These are phyloP conservation scores for Globisporangium uncinulatum DNA, from an alignment of 352 stramenopile species.

Conservation along the genomic window DNA sequence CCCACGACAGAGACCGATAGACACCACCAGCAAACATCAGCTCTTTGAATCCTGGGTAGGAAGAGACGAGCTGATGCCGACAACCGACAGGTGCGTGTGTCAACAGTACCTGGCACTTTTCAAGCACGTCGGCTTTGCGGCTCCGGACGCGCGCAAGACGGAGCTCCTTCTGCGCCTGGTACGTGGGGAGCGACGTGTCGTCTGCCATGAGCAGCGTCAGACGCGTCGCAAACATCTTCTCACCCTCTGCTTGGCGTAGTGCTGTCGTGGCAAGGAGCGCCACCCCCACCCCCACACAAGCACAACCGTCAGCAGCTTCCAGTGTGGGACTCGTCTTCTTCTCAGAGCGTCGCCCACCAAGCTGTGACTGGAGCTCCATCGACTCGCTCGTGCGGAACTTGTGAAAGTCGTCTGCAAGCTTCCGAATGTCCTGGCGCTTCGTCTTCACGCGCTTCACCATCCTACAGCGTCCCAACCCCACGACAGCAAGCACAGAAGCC, in stretches of 20 bases:
- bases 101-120: conserved; percentile 40
- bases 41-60: too few species aligned
- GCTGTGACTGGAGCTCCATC: conserved; percentile 46
- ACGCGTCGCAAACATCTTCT: conserved; percentile 57
- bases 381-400: conserved; percentile 29
- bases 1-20: too few species aligned
- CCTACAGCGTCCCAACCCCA: conserved; percentile 12
- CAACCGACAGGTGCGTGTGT: too few species aligned
- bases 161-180: conserved; percentile 53
- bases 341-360: conserved; percentile 16
- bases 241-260: conserved; percentile 50
- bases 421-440: conserved; percentile 37
- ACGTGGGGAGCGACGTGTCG: conserved; percentile 43
- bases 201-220: conserved; percentile 46
- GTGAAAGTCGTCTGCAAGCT: conserved; percentile 39
- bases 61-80: too few species aligned
- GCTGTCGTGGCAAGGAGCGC: conserved; percentile 15
- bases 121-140: conserved; percentile 49
- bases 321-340: conserved; percentile 1
- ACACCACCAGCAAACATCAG: too few species aligned
- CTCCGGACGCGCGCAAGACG: conserved; percentile 45
- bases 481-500: too few species aligned
- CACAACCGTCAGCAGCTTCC: too few species aligned
- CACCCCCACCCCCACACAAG: too few species aligned
- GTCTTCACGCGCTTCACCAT: conserved; percentile 53